Base-by-base conservation (phyloP, 352 stramenopile species). In the Phytophthora litchii region DNA sequence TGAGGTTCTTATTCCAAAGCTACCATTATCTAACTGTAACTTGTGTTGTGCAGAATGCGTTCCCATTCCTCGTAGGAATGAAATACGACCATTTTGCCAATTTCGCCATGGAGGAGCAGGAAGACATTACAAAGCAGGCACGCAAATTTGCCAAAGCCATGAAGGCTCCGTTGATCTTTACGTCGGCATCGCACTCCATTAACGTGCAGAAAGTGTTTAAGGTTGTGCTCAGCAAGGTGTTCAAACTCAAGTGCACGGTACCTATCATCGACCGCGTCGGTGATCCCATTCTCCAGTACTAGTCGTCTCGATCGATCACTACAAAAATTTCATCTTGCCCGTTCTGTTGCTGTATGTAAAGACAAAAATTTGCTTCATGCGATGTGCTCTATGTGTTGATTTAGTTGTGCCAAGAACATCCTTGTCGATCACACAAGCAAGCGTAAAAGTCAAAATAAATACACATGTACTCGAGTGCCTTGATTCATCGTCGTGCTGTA, bases 121-220 rank as follows among this genome's bases (percentile, higher is more conserved):
- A 97, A 58, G 93, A 97, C 54, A 96, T 97, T 49, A 96, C 93
- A 54, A 97, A 97, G 64, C 86, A 96, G 73, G 93, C 93, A 20
- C 87, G 93, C 53, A 97, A 98, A 68, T 98, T 97, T 60, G 91
- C 93, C 13, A 96, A 96, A 66, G 93, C 92, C 14, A 98, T 98
- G 93, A 97, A 98, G 42, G 93, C 93, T 31, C 93, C 93, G 43
- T 74, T 98, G 23, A 97, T 98, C 37, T 98, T 98, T 66, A 97
- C 88, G 47, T 97, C 89, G 23, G 86, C 91, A 6, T 96, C 83
- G 48, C 90, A 98, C 74, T 97, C 92, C 23, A 97, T 98, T 62
- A 98, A 98, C 73, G 91, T 98, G 21, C 90, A 97, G 51, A 98
- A 98, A 76, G 84, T 98, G 43, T 98, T 98, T 74, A 98, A 98